phyloP scores from a whole-genome alignment of 2,329 filamentous ascomycete genomes.

The Taxawa tesnikishii region DNA sequence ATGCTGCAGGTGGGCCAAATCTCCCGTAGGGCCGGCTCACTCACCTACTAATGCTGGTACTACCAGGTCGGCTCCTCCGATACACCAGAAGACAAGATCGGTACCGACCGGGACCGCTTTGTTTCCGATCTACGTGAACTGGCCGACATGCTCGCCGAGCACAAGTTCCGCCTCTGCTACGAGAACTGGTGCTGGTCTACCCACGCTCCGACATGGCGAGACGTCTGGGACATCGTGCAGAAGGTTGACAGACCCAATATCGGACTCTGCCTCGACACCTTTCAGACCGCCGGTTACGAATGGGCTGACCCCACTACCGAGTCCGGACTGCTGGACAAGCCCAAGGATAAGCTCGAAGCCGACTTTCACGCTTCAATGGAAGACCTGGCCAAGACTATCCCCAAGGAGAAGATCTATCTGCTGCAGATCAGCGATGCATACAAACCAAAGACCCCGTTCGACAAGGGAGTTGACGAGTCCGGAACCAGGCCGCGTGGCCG shows the following conservation, averaged over 20 bases:
- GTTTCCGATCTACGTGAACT: conserved; percentile 51
- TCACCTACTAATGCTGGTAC: background rate
- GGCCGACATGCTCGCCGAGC: conserved; percentile 46
- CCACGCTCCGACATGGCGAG: conserved; percentile 53
- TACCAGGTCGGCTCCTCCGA: conserved; percentile 50
- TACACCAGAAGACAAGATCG: conserved; percentile 39
- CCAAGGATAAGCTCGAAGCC: conserved; percentile 6
- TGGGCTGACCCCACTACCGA: conserved; percentile 58
- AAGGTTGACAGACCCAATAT: conserved; percentile 52
- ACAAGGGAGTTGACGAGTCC: conserved; percentile 33
- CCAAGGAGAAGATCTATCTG: conserved; percentile 59
- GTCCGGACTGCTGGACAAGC: conserved; percentile 44
- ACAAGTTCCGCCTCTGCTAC: conserved; percentile 54
- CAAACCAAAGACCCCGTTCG: conserved; percentile 44
- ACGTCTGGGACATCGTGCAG: conserved; percentile 57
- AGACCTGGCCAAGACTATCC: conserved; percentile 45
- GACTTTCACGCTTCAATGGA: conserved; percentile 42
- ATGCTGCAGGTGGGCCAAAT: conserved; percentile 49
- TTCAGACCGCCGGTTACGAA: conserved; percentile 61
- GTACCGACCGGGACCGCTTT: conserved; percentile 34
- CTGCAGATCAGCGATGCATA: conserved; percentile 69
- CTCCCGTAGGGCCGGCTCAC: background rate
- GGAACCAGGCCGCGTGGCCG: conserved; percentile 48
- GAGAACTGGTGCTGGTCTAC: conserved; percentile 80
- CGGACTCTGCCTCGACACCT: conserved; percentile 66